Evolutionary conservation across 768 basidiomycete genomes (phyloP).

Genomic region (Macrolepiota fuliginosa): DNA sequence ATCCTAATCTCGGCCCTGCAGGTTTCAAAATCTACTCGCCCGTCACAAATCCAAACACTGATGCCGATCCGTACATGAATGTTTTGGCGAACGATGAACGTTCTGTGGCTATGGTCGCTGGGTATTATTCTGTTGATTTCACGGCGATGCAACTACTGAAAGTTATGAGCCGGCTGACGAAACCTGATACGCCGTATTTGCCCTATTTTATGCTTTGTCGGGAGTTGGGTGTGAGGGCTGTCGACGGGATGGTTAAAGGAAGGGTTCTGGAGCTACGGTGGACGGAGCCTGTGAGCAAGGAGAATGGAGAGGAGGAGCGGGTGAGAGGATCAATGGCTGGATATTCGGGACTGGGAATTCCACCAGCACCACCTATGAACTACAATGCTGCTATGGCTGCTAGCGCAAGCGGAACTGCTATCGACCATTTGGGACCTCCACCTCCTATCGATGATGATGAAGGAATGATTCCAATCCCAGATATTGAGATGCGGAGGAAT

Average conservation of each 20-base stretch:
- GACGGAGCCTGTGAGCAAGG: slow-evolving; percentile 68
- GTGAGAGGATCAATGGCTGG: slow-evolving; percentile 6
- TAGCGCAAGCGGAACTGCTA: slow-evolving; percentile 9
- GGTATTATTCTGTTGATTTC: slow-evolving; percentile 63
- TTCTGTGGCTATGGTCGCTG: slow-evolving; percentile 33
- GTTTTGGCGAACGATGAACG: slow-evolving; percentile 24
- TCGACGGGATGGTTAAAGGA: slow-evolving; percentile 83
- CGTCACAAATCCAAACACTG: slow-evolving; percentile 27
- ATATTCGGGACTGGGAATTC: slow-evolving; percentile 10
- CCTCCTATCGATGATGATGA: slow-evolving; percentile 17
- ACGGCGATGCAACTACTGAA: slow-evolving; percentile 76
- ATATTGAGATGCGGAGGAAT: slow-evolving; percentile 27
- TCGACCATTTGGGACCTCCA: slow-evolving; percentile 12
- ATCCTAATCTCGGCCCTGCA: slow-evolving; percentile 57
- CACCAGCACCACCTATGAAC: slow-evolving; percentile 6
- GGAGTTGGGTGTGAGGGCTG: slow-evolving; percentile 79
- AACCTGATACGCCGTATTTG: slow-evolving; percentile 58
- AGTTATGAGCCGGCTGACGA: slow-evolving; percentile 77
- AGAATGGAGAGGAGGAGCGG: slow-evolving; percentile 35
- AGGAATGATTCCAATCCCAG: slow-evolving; percentile 21
- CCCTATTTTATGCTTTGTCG: slow-evolving; percentile 82
- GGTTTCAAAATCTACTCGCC: slow-evolving; percentile 62
- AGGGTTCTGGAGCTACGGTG: slow-evolving; percentile 73
- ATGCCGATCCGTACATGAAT: slow-evolving; percentile 22
- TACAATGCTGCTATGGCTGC: slow-evolving; percentile 11